phyloP scores from a whole-genome alignment of 2,329 filamentous ascomycete genomes.

The Beauveria bassiana region DNA sequence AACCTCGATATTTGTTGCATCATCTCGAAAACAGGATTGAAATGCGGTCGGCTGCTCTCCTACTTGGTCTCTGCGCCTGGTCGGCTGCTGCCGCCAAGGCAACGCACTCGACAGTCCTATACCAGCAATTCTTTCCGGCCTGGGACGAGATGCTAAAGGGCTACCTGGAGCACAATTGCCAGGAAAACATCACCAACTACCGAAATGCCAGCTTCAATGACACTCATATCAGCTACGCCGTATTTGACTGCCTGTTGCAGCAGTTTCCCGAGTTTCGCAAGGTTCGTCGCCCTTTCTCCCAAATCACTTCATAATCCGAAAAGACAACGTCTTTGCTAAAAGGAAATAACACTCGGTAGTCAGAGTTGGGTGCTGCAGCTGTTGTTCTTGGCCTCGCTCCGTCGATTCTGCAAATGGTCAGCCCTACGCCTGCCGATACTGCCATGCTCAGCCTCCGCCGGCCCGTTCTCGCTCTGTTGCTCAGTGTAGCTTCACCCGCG shows the following conservation, averaged over 20 bases:
- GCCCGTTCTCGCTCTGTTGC: background rate
- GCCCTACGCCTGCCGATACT: slow-evolving; percentile 1
- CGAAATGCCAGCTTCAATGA: background rate
- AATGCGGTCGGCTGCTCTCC: background rate
- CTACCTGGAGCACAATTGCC: background rate
- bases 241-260: background rate
- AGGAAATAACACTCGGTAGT: background rate
- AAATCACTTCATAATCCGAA: background rate
- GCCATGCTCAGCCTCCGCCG: background rate
- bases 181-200: background rate
- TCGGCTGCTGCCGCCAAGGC: background rate
- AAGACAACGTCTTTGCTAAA: background rate
- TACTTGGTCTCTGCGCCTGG: background rate
- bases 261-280: slow-evolving; percentile 6
- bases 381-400: background rate
- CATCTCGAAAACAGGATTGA: no score
- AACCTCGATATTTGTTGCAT: no score
- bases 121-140: slow-evolving; percentile 2
- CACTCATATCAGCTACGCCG: background rate
- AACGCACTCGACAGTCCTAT: background rate
- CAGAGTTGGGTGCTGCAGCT: slow-evolving; percentile 1
- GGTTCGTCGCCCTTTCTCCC: background rate
- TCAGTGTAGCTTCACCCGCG: background rate
- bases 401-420: background rate
- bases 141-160: background rate